Percentiles rank a stretch among this genome's conserved stretches.
Conservation (phyloP, 768 basidiomycete species). For the Lactarius indigo region DNA sequence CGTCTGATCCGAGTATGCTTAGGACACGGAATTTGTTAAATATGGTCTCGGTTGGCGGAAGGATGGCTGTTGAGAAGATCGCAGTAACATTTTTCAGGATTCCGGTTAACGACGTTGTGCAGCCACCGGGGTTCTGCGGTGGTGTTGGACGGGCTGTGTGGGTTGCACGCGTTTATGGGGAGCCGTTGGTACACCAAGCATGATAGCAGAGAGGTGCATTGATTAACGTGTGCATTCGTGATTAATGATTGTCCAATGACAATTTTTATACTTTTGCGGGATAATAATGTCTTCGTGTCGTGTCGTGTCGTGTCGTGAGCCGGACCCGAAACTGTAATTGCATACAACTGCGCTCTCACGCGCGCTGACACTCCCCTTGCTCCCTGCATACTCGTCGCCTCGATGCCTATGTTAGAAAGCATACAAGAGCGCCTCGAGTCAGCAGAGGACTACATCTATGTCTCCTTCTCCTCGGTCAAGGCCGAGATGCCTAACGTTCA, state of each 20-base stretch:
- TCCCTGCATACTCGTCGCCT: not conserved
- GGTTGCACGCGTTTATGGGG: constrained; percentile 58
- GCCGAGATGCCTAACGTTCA: constrained; percentile 60
- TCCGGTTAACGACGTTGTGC: constrained; percentile 70
- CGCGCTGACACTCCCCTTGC: not conserved
- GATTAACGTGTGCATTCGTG: not conserved
- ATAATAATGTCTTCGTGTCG: not conserved
- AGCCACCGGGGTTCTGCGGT: constrained; percentile 61
- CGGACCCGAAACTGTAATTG: not conserved
- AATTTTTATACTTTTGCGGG: not conserved
- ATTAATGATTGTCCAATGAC: not conserved
- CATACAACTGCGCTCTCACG: not conserved
- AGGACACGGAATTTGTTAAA: constrained; percentile 50
- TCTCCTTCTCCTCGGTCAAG: constrained; percentile 52
- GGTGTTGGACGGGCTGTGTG: constrained; percentile 57
- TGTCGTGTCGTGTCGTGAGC: not conserved
- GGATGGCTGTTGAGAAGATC: constrained; percentile 51
- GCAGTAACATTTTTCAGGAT: constrained; percentile 53
- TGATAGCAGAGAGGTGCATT: constrained; percentile 58
- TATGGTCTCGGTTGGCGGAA: constrained; percentile 70
- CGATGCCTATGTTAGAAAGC: constrained; percentile 23
- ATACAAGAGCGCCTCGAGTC: constrained; percentile 44
- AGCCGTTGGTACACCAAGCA: constrained; percentile 68
- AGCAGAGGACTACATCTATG: constrained; percentile 64
- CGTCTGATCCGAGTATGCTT: constrained; percentile 17